Conservation (phyloP, 352 stramenopile genomes). For the Phytopythium litorale region DNA sequence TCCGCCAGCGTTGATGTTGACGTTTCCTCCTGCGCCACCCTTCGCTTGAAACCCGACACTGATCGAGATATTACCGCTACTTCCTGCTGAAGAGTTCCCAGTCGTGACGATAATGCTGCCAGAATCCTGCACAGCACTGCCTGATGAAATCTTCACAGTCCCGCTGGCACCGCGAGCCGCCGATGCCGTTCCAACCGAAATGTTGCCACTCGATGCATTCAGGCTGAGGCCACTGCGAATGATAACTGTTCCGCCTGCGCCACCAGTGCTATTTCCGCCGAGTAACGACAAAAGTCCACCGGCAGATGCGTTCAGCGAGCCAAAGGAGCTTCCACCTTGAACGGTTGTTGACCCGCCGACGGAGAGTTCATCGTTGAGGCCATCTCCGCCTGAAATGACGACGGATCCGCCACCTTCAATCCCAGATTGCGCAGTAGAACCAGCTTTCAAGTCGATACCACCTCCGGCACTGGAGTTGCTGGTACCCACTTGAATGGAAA, state of each 20-base stretch:
- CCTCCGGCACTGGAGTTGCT: slow-evolving; percentile 23
- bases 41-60: slow-evolving; percentile 23
- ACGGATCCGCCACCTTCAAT: slow-evolving; percentile 23
- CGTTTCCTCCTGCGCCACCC: slow-evolving; percentile 10
- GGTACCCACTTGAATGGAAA: slow-evolving; percentile 34
- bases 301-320: slow-evolving; percentile 24
- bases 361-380: slow-evolving; percentile 26
- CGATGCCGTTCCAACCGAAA: slow-evolving; percentile 25
- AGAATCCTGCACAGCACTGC: slow-evolving; percentile 20
- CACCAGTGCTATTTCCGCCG: slow-evolving; percentile 41
- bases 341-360: slow-evolving; percentile 41
- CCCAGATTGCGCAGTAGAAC: slow-evolving; percentile 25
- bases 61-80: slow-evolving; percentile 49
- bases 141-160: slow-evolving; percentile 29
- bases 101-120: slow-evolving; percentile 48
- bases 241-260: slow-evolving; percentile 36
- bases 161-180: slow-evolving; percentile 22
- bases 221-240: slow-evolving; percentile 43
- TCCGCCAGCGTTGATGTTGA: slow-evolving; percentile 25
- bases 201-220: slow-evolving; percentile 26
- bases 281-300: slow-evolving; percentile 35
- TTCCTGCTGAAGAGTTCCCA: slow-evolving; percentile 35
- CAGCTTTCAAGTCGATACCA: slow-evolving; percentile 23
- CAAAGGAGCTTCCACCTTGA: slow-evolving; percentile 32
- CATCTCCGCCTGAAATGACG: slow-evolving; percentile 21